Evolutionary conservation across 1,139 yeast species (phyloP).

Genomic region (Debaryomyces sp.): DNA sequence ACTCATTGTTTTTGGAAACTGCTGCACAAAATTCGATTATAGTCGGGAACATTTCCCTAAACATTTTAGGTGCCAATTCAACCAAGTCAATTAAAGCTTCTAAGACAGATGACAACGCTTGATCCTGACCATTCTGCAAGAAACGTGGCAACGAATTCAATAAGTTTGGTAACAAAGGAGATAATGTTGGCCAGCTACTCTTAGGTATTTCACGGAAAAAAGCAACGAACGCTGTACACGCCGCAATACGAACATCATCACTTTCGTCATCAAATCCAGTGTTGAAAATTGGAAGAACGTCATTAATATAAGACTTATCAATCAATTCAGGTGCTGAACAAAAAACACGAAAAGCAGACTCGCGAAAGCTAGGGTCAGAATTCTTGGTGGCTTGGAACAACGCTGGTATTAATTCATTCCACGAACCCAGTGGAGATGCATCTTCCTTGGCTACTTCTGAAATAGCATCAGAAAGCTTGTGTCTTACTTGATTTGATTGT

Average conservation of each 20-base stretch:
- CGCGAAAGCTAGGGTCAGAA: constrained; percentile 74
- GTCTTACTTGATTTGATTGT: constrained; percentile 74
- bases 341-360: constrained; percentile 87
- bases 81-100: constrained; percentile 89
- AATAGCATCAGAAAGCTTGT: constrained; percentile 90
- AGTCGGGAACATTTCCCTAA: constrained; percentile 84
- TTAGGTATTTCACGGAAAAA: constrained; percentile 84
- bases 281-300: constrained; percentile 70
- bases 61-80: constrained; percentile 92
- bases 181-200: constrained; percentile 71
- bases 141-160: constrained; percentile 87
- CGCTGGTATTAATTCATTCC: constrained; percentile 82
- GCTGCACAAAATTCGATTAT: constrained; percentile 82
- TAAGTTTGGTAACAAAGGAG: constrained; percentile 79
- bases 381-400: constrained; percentile 68
- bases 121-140: constrained; percentile 74
- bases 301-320: constrained; percentile 56
- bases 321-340: constrained; percentile 82
- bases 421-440: constrained; percentile 50
- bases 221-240: constrained; percentile 90
- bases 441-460: constrained; percentile 86
- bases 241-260: constrained; percentile 87
- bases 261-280: constrained; percentile 75
- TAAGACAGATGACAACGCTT: constrained; percentile 82
- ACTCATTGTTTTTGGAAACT: constrained; percentile 77